phyloP scores from a whole-genome alignment of 306 rosid genomes.

The Senna tora region DNA sequence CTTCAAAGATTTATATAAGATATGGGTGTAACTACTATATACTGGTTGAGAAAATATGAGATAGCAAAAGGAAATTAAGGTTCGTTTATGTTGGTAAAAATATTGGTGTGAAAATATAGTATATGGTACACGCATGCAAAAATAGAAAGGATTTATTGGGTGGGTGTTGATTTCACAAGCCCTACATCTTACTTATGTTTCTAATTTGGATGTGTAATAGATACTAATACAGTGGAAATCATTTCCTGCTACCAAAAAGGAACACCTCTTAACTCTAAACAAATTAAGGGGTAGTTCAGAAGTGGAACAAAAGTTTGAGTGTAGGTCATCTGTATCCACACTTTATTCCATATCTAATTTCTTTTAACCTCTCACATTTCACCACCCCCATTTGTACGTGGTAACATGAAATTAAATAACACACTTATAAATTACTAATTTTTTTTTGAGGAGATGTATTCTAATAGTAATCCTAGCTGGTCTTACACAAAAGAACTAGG shows the following conservation, averaged over 20 bases:
- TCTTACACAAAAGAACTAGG: neutral
- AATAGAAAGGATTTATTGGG: slow-evolving; percentile 29
- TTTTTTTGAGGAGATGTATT: too few species aligned
- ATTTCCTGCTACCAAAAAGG: slow-evolving; percentile 27
- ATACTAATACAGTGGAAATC: too few species aligned
- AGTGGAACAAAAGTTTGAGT: slow-evolving; percentile 15
- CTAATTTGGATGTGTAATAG: too few species aligned
- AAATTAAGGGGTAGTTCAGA: slow-evolving; percentile 29
- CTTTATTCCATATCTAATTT: slow-evolving; percentile 14
- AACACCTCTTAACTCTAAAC: neutral
- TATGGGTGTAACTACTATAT: slow-evolving; percentile 39
- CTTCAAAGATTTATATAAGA: neutral
- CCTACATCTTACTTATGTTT: too few species aligned
- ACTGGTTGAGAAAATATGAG: slow-evolving; percentile 25
- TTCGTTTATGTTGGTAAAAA: too few species aligned
- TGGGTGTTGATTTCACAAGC: neutral
- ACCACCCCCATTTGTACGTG: too few species aligned
- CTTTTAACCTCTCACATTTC: too few species aligned
- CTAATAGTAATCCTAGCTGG: too few species aligned
- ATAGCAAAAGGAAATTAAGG: too few species aligned
- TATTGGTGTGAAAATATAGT: slow-evolving; percentile 7
- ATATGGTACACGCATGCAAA: slow-evolving; percentile 37
- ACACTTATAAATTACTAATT: too few species aligned
- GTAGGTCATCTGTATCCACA: slow-evolving; percentile 25
- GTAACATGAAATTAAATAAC: too few species aligned